Evolutionary conservation across 345 rosid species (phyloP), one percentile per base, ranked within the genome.

Genomic region (Hibiscus mutabilis): DNA sequence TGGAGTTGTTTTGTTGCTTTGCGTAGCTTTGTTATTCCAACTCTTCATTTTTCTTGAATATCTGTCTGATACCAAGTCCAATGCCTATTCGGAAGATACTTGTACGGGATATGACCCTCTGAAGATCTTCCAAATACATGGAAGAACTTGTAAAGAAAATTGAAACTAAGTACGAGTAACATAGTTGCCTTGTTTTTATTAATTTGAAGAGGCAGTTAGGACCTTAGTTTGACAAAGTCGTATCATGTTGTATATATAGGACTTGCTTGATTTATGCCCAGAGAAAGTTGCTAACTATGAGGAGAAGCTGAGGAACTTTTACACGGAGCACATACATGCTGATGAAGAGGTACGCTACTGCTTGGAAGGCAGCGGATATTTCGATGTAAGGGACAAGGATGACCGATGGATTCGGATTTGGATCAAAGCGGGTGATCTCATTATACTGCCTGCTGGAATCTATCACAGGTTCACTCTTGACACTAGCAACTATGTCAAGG

Each of bases 401-500:
- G 97, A 91, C 59, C 75, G 77, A 25, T 91, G 97, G 98, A 0
- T 91, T 27, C 84, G 96, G 60, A 86, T 86, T 57, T 86, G 85
- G 90, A 84, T 89, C 75, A 85, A 79, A 81, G 80, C 90, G 0
- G 97, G 97, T 0, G 92, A 93, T 80, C 97, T 93, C 60, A 86
- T 91, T 52, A 79, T 91, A 44, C 72, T 93, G 47, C 96, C 93
- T 0, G 97, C 93, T 0, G 93, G 98, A 49, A 91, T 93, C 70
- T 91, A 93, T 82, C 98, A 93, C 74, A 85, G 93, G 49, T 89
- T 91, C 80, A 89, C 93, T 93, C 94, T 93, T 1, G 97, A 93
- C 83, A 81, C 88, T 42, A 66, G 51, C 76, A 82, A 93, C 86
- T 86, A 89, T 74, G 76, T 86, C 66, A 89, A 91, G 93, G 98